Conservation (phyloP, 2,329 filamentous ascomycete genomes). For the Rhynchosporium agropyri region DNA sequence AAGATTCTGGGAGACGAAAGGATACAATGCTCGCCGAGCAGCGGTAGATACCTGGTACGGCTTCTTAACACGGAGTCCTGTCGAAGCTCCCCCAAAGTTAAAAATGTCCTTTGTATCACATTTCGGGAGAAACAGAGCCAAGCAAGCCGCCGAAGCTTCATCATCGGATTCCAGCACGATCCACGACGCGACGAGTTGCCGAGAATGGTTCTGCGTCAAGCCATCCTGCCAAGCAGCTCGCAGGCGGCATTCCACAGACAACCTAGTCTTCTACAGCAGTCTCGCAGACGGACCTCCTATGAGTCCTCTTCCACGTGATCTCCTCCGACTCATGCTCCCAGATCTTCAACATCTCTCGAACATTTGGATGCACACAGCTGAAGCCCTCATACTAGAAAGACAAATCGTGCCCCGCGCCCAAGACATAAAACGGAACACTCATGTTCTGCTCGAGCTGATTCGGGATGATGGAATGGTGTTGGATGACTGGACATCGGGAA, state of each 20-base stretch:
- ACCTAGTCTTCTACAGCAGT: constrained; percentile 60
- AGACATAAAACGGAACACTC: constrained; percentile 65
- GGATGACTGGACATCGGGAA: constrained; percentile 56
- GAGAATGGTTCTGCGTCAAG: constrained; percentile 44
- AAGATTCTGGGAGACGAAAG: constrained; percentile 66
- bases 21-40: constrained; percentile 61
- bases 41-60: constrained; percentile 64
- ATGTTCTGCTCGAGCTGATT: constrained; percentile 66
- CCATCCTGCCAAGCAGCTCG: constrained; percentile 37
- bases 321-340: constrained; percentile 53
- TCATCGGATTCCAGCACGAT: constrained; percentile 33
- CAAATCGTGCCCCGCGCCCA: constrained; percentile 59
- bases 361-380: constrained; percentile 65
- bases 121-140: constrained; percentile 61
- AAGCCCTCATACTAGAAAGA: constrained; percentile 62
- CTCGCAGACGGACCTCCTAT: constrained; percentile 65
- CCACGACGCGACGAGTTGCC: constrained; percentile 38
- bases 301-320: constrained; percentile 54
- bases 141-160: constrained; percentile 20
- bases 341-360: constrained; percentile 62
- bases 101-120: constrained; percentile 52
- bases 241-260: constrained; percentile 39
- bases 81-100: constrained; percentile 49
- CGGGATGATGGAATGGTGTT: constrained; percentile 61
- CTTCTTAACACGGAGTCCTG: constrained; percentile 50